Percentiles rank a stretch among this genome's conserved stretches.
Conservation (phyloP, 495 filamentous ascomycete species). For the Hamigera avellanea region DNA sequence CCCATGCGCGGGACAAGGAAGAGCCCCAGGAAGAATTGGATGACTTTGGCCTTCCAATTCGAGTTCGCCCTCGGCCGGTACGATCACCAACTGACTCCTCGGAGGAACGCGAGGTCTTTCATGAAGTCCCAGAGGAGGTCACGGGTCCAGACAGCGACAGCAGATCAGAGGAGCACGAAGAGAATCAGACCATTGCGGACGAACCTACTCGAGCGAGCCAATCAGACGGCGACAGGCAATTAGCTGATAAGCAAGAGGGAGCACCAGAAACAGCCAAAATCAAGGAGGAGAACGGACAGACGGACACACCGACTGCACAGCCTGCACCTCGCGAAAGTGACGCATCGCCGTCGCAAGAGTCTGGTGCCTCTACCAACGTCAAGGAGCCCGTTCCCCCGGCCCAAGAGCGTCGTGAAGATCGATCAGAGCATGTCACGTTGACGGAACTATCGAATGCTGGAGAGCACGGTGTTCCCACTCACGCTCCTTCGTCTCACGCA, state of each 20-base stretch:
- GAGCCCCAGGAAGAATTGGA: constrained; percentile 16
- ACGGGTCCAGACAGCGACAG: neutral
- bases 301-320: neutral
- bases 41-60: constrained; percentile 37
- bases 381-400: constrained; percentile 1
- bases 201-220: neutral
- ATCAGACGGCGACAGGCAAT: too few relatives aligned
- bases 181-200: neutral
- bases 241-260: too few relatives aligned
- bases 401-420: too few relatives aligned
- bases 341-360: neutral
- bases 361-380: neutral
- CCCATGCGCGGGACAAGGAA: neutral
- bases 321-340: constrained; percentile 1
- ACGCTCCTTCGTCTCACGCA: constrained; percentile 9
- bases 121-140: constrained; percentile 12
- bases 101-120: constrained; percentile 9
- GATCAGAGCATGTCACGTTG: constrained; percentile 11
- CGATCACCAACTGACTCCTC: constrained; percentile 8
- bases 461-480: constrained; percentile 1
- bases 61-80: constrained; percentile 12
- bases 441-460: neutral
- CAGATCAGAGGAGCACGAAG: constrained; percentile 4
- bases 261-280: too few relatives aligned
- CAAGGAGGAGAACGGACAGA: neutral